Conservation (phyloP, 495 filamentous ascomycete species). For the Cryomyces antarcticus region DNA sequence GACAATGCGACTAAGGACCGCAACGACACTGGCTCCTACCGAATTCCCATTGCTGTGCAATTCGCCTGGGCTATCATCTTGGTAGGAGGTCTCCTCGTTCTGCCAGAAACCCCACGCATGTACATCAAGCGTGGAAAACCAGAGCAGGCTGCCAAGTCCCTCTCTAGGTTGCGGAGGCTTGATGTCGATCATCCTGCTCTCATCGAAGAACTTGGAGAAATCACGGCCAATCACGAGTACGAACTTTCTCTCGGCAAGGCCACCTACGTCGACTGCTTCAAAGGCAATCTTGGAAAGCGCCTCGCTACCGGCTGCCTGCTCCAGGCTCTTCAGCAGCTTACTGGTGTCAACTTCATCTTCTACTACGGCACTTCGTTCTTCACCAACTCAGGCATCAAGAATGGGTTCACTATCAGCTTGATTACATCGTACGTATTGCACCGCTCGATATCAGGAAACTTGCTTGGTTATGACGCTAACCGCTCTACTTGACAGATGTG, state of each 20-base stretch:
- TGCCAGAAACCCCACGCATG: constrained; percentile 4
- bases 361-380: constrained; percentile 66
- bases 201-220: constrained; percentile 44
- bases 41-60: constrained; percentile 22
- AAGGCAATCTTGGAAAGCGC: constrained; percentile 14
- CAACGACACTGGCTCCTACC: constrained; percentile 20
- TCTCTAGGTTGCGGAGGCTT: constrained; percentile 27
- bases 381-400: constrained; percentile 40
- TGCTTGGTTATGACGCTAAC: too few relatives aligned
- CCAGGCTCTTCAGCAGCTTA: constrained; percentile 57
- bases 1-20: constrained; percentile 18
- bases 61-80: constrained; percentile 19
- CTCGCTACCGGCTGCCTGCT: constrained; percentile 51
- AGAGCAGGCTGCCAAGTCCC: constrained; percentile 25
- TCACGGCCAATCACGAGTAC: constrained; percentile 42
- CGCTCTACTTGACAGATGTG: constrained; percentile 5
- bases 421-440: constrained; percentile 33
- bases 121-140: not conserved
- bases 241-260: constrained; percentile 49
- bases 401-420: constrained; percentile 53
- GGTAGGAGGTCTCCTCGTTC: constrained; percentile 5
- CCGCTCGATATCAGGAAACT: too few relatives aligned
- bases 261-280: constrained; percentile 33
- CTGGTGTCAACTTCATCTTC: constrained; percentile 63
- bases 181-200: constrained; percentile 38